A percentile compares a stretch with the other conserved stretches of the same genome.
Evolutionary conservation across 1,284 basidiomycete genomes (phyloP).

Genomic region (Ustanciosporium gigantosporum): DNA sequence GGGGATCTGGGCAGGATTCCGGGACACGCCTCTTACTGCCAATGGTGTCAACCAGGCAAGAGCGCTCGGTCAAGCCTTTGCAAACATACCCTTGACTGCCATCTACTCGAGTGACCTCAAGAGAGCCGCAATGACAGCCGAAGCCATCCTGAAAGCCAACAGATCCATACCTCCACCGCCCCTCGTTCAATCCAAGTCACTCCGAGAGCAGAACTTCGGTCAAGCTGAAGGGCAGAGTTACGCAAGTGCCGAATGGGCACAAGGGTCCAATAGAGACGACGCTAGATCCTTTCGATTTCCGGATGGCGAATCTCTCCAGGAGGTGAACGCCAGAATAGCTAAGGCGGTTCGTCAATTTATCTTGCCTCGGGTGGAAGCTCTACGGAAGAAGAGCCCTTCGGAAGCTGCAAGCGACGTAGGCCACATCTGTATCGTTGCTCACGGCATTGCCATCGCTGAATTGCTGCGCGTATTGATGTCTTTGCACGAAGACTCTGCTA

Average conservation of each 20-base stretch:
- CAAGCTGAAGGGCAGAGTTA: constrained; percentile 72
- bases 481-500: constrained; percentile 28
- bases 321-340: constrained; percentile 70
- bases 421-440: constrained; percentile 76
- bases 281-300: constrained; percentile 69
- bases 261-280: constrained; percentile 47
- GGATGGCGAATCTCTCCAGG: constrained; percentile 74
- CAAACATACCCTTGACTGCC: constrained; percentile 68
- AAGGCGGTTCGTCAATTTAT: constrained; percentile 69
- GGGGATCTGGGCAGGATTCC: constrained; percentile 77
- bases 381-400: constrained; percentile 19
- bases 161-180: constrained; percentile 66
- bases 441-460: constrained; percentile 76
- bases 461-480: constrained; percentile 47
- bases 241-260: constrained; percentile 40
- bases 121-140: constrained; percentile 75
- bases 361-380: constrained; percentile 66
- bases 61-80: constrained; percentile 72
- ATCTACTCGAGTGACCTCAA: constrained; percentile 80
- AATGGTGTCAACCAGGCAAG: constrained; percentile 86
- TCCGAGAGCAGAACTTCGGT: constrained; percentile 68
- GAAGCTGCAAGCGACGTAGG: constrained; percentile 45
- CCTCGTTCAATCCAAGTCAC: constrained; percentile 64
- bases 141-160: constrained; percentile 66
- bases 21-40: constrained; percentile 77